A percentile compares a stretch with the other conserved stretches of the same genome.
phyloP scores from a whole-genome alignment of 805 yeast species.

The Suhomyces sp. region DNA sequence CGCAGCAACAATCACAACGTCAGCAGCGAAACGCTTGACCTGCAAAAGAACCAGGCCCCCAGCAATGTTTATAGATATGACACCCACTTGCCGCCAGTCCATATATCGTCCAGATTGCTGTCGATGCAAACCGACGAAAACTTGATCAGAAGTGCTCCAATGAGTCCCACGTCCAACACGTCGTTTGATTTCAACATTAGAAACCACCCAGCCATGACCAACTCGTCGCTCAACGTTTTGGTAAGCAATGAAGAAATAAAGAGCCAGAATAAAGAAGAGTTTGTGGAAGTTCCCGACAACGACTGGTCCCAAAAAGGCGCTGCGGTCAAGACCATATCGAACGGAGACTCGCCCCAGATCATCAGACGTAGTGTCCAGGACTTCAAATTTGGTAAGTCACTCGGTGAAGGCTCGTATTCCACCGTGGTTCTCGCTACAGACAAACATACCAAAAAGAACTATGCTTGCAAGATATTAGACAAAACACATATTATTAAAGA shows the following conservation, averaged over 20 bases:
- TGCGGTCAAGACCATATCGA: constrained; percentile 24
- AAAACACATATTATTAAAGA: constrained; percentile 77
- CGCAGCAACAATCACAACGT: constrained; percentile 7
- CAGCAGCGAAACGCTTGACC: constrained; percentile 29
- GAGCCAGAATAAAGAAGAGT: neutral
- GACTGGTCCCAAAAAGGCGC: constrained; percentile 37
- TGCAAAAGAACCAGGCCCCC: constrained; percentile 17
- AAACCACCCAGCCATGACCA: constrained; percentile 25
- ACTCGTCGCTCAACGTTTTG: constrained; percentile 36
- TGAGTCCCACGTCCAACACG: constrained; percentile 26
- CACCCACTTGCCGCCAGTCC: constrained; percentile 10
- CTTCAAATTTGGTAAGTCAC: constrained; percentile 39
- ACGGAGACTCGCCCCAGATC: constrained; percentile 17
- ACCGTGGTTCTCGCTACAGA: constrained; percentile 47
- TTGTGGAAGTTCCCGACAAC: constrained; percentile 6
- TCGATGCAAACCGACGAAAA: constrained; percentile 16
- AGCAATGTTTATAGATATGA: constrained; percentile 2
- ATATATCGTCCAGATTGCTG: constrained; percentile 24
- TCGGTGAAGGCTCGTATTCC: constrained; percentile 47
- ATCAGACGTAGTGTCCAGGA: constrained; percentile 39
- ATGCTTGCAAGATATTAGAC: constrained; percentile 74
- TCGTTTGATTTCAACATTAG: constrained; percentile 30
- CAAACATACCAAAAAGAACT: constrained; percentile 52
- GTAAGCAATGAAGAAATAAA: constrained; percentile 5
- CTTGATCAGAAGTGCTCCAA: constrained; percentile 23